Evolutionary conservation across 352 stramenopile genomes (phyloP).

Genomic region (Globisporangium nunn): DNA sequence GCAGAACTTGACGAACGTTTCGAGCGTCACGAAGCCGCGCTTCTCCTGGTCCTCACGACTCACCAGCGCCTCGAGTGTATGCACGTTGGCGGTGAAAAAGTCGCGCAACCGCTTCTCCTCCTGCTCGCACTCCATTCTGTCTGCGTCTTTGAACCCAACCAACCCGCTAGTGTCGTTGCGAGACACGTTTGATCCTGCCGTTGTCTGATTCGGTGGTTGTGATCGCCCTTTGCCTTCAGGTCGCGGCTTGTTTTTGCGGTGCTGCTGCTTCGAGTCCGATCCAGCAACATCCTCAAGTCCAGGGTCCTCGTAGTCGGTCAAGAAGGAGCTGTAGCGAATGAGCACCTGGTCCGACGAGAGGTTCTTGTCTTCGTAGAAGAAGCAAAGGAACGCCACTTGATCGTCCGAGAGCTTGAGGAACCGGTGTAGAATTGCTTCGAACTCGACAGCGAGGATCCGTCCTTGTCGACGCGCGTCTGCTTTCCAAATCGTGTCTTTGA

Average conservation of each 20-base stretch:
- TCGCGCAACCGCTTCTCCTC: constrained; percentile 36
- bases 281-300: constrained; percentile 26
- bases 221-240: constrained; percentile 22
- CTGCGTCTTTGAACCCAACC: constrained; percentile 5
- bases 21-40: constrained; percentile 41
- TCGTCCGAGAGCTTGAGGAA: constrained; percentile 46
- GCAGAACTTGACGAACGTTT: constrained; percentile 35
- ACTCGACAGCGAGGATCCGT: constrained; percentile 36
- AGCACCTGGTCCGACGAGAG: constrained; percentile 45
- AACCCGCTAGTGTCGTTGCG: neutral
- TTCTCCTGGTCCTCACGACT: constrained; percentile 33
- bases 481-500: constrained; percentile 50
- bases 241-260: constrained; percentile 2
- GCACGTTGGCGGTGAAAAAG: constrained; percentile 38
- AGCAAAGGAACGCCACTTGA: constrained; percentile 60
- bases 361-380: constrained; percentile 75
- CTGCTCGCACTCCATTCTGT: constrained; percentile 13
- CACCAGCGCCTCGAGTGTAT: constrained; percentile 31
- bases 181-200: too few relatives aligned
- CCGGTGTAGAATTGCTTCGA: constrained; percentile 37
- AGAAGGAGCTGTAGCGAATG: constrained; percentile 64
- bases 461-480: constrained; percentile 45
- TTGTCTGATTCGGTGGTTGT: constrained; percentile 4
- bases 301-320: constrained; percentile 68
- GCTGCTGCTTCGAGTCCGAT: constrained; percentile 8